Conservation (phyloP, 116 monocot genomes). For the Posidonia oceanica region DNA sequence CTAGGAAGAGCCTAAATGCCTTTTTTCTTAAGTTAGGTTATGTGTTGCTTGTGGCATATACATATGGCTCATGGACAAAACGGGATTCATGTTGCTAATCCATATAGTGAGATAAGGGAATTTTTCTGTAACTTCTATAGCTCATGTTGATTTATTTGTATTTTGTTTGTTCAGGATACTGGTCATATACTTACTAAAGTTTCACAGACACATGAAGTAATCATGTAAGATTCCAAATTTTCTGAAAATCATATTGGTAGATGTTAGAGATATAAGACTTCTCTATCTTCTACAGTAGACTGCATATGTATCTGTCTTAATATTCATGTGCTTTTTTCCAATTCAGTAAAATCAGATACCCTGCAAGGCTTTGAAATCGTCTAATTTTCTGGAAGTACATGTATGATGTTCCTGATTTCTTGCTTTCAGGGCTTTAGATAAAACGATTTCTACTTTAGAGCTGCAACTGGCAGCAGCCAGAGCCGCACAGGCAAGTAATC, state of each 20-base stretch:
- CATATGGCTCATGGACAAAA: not conserved
- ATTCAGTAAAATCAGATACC: too few relatives aligned
- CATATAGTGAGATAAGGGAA: not conserved
- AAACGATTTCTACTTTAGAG: constrained; percentile 60
- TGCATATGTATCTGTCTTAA: too few relatives aligned
- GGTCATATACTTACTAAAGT: constrained; percentile 35
- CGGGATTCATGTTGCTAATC: not conserved
- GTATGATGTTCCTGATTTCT: not conserved
- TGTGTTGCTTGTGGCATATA: not conserved
- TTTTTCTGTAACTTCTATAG: not conserved
- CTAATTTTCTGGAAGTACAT: not conserved
- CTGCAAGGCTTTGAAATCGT: not conserved
- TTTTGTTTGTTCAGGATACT: constrained; percentile 18
- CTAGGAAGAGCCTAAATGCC: not conserved
- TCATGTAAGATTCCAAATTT: constrained; percentile 29
- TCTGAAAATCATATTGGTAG: not conserved
- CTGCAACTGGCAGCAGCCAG: constrained; percentile 65
- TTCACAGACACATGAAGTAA: constrained; percentile 51
- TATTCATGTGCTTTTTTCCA: too few relatives aligned
- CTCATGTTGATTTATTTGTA: not conserved
- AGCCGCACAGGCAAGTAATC: constrained; percentile 33
- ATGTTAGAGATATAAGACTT: too few relatives aligned
- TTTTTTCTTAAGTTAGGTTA: not conserved
- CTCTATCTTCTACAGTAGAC: too few relatives aligned
- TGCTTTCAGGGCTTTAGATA: constrained; percentile 44